Evolutionary conservation across 139 green algal genomes (phyloP).

Genomic region (Yamagishiella unicocca): DNA sequence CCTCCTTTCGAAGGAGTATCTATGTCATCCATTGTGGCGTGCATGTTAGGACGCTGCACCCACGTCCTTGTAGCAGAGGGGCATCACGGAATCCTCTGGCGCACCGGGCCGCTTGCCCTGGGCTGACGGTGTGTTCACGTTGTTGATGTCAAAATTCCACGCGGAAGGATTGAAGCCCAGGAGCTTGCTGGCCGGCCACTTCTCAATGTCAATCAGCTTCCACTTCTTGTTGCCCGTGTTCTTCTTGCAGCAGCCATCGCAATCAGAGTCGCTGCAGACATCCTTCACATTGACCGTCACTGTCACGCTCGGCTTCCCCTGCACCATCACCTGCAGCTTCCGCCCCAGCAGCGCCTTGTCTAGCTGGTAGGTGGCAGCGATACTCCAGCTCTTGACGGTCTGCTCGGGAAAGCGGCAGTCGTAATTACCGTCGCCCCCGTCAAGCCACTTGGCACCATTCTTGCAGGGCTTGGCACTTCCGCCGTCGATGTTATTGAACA

Average conservation of each 20-base stretch:
- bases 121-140: neutral
- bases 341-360: neutral
- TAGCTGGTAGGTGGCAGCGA: constrained; percentile 27
- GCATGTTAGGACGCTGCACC: no score
- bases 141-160: constrained; percentile 27
- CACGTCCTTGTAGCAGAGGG: no score
- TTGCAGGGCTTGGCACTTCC: neutral
- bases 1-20: no score
- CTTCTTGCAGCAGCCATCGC: constrained; percentile 33
- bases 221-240: constrained; percentile 26
- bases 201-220: constrained; percentile 46
- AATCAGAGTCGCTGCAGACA: constrained; percentile 37
- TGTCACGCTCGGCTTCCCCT: neutral
- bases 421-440: neutral
- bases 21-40: no score
- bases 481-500: neutral
- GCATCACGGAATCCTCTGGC: constrained; percentile 29
- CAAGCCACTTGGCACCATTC: neutral
- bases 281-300: constrained; percentile 35
- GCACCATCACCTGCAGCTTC: constrained; percentile 12
- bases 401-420: constrained; percentile 39
- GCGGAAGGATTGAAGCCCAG: constrained; percentile 33
- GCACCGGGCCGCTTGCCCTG: constrained; percentile 17
- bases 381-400: neutral
- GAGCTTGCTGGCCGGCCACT: constrained; percentile 40